Conservation (phyloP, 257 asterid genomes). For the Capsicum pubescens region DNA sequence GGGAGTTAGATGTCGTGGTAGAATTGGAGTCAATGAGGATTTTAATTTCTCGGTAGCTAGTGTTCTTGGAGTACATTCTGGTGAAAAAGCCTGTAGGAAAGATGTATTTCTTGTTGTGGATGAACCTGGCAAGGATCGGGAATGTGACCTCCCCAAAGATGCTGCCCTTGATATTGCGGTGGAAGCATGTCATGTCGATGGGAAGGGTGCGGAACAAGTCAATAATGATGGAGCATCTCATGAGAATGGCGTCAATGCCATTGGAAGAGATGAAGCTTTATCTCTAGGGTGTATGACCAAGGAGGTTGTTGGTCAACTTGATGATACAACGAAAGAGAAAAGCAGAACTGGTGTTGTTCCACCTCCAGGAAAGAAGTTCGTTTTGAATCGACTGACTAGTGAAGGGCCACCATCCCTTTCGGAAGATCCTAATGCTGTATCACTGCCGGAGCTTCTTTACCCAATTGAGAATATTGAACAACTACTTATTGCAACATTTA, state of each 20-base stretch:
- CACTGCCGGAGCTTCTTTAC: conserved; percentile 78
- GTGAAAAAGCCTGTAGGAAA: conserved; percentile 36
- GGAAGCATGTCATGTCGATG: conserved; percentile 34
- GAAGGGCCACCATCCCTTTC: conserved; percentile 48
- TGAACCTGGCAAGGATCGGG: conserved; percentile 42
- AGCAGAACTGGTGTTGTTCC: conserved; percentile 40
- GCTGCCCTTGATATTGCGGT: conserved; percentile 38
- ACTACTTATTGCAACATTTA: conserved; percentile 85
- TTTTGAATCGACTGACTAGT: conserved; percentile 64
- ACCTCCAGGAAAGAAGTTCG: conserved; percentile 80
- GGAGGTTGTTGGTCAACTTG: conserved; percentile 38
- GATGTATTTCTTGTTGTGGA: conserved; percentile 49
- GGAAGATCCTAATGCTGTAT: conserved; percentile 52
- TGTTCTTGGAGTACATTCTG: conserved; percentile 42
- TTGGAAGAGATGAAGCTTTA: conserved; percentile 33
- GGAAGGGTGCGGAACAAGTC: conserved; percentile 33
- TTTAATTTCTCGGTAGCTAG: conserved; percentile 32
- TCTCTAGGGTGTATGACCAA: conserved; percentile 30
- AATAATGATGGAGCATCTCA: conserved; percentile 33
- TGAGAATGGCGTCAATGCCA: conserved; percentile 34
- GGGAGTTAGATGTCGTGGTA: conserved; percentile 34
- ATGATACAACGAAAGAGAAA: conserved; percentile 38
- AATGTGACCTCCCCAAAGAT: conserved; percentile 35
- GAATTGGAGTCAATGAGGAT: conserved; percentile 35
- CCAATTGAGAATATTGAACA: conserved; percentile 66